A percentile compares a stretch with the other conserved stretches of the same genome.
These are phyloP conservation scores for Podila epicladia DNA, from an alignment of 192 early-diverging fungal genomes.

Conservation along the genomic window DNA sequence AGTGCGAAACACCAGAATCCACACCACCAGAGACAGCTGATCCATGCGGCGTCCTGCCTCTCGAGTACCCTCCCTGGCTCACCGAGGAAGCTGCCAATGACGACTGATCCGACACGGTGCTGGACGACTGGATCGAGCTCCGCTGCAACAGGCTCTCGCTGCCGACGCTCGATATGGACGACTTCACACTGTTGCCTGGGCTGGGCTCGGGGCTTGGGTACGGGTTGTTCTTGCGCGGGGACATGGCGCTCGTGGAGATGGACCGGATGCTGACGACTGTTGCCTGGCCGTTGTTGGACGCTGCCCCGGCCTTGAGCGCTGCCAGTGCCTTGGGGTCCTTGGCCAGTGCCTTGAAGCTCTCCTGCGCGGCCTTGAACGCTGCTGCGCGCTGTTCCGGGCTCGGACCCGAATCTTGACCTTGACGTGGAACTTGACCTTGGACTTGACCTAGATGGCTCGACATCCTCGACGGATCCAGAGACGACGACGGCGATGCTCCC, in stretches of 20 bases:
- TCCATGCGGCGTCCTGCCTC: constrained; percentile 7
- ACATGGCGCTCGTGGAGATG: constrained; percentile 11
- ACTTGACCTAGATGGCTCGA: constrained; percentile 4
- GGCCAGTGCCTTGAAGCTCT: constrained; percentile 29
- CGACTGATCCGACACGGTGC: background rate
- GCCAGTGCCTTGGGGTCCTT: constrained; percentile 32
- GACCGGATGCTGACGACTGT: constrained; percentile 34
- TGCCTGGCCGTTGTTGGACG: background rate
- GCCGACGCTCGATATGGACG: constrained; percentile 1
- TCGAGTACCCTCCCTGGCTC: background rate
- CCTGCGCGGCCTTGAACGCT: constrained; percentile 25
- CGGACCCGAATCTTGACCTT: constrained; percentile 8
- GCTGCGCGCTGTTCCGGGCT: constrained; percentile 35
- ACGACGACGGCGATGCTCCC: constrained; percentile 1
- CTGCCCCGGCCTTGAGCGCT: constrained; percentile 12
- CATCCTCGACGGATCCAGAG: constrained; percentile 3
- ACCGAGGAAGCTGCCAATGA: background rate
- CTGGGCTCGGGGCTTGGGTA: constrained; percentile 4
- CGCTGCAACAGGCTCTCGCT: background rate
- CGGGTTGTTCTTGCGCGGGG: constrained; percentile 3
- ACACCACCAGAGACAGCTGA: constrained; percentile 45
- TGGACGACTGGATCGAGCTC: background rate
- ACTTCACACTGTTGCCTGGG: background rate
- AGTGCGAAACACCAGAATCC: constrained; percentile 26
- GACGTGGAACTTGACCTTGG: background rate